Percentiles rank a stretch among this genome's conserved stretches.
These are phyloP conservation scores for Rhizopus microsporus DNA, from an alignment of 371 early-diverging fungal genomes.

Conservation along the genomic window DNA sequence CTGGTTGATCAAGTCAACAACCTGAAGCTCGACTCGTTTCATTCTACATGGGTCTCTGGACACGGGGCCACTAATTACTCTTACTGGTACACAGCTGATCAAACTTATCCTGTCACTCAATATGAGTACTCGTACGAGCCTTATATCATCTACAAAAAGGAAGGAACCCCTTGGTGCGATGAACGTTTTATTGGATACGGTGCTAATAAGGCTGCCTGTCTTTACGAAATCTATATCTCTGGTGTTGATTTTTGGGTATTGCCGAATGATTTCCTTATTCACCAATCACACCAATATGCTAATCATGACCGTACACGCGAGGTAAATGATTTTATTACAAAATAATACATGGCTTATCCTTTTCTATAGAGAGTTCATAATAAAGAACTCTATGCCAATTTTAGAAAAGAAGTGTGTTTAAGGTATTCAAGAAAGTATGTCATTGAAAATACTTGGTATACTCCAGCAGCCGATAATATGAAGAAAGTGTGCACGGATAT, in stretches of 20 bases:
- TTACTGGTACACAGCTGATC: constrained; percentile 48
- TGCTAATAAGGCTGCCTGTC: constrained; percentile 71
- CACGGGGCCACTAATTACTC: constrained; percentile 65
- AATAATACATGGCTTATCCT: neutral
- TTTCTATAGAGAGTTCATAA: constrained; percentile 62
- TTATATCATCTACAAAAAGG: constrained; percentile 62
- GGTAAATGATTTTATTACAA: constrained; percentile 32
- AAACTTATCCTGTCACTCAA: constrained; percentile 51
- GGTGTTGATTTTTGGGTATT: constrained; percentile 67
- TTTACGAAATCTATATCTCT: constrained; percentile 66
- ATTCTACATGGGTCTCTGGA: constrained; percentile 55
- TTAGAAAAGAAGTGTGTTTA: constrained; percentile 67
- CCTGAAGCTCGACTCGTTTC: constrained; percentile 62
- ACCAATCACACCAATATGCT: constrained; percentile 68
- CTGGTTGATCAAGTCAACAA: constrained; percentile 41
- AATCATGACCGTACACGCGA: constrained; percentile 64
- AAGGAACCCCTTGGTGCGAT: constrained; percentile 68
- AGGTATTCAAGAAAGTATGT: constrained; percentile 62
- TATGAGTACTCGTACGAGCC: constrained; percentile 65
- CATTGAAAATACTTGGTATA: constrained; percentile 22
- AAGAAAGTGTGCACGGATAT: constrained; percentile 29
- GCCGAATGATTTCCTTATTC: constrained; percentile 65
- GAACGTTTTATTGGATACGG: constrained; percentile 73
- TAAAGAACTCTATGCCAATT: constrained; percentile 61
- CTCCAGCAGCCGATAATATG: constrained; percentile 18